Evolutionary conservation across 441 rosid species (phyloP), one percentile per base, ranked within the genome.

Genomic region (Metrosideros polymorpha): DNA sequence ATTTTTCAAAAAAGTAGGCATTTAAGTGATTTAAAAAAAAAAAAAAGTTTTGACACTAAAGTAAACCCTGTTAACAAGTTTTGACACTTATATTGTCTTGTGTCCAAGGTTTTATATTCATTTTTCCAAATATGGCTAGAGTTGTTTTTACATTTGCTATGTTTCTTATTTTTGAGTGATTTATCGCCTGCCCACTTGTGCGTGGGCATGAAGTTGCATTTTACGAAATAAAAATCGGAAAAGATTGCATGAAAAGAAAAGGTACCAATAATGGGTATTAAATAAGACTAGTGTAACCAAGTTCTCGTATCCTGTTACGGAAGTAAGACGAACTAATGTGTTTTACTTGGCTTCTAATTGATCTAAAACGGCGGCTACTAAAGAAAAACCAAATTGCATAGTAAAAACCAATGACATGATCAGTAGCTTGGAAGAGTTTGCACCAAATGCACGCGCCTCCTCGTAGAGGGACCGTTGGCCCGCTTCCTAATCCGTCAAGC

Each of bases 261-360:
- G 30, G 30, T 56, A 56, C 15, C 15, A 3, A 56, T 56, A 0
- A 56, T 27, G 10, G 30, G 61, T 15, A 1, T 27, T 27, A 27
- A 5, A 12, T 27, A 5, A 27, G 61, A 56, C 17, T 27, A 27
- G 30, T 7, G 27, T 27, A 27, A 56, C 27, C 7, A 57, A 59
- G 71, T 15, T 32, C 10, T 22, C 0, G 0, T 2, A 59, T 5
- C 0, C 71, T 0, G 39, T 29, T 59, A 59, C 1, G 51, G 35
- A 29, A 59, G 71, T 59, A 29, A 29, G 2, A 1, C 2, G 5
- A 29, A 15, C 22, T 15, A 10, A 29, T 29, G 35, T 10, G 6
- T 14, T 15, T 29, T 15, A 29, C 71, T 29, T 29, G 71, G 5
- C 71, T 59, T 8, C 1, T 59, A 0, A 29, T 59, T 0, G 5